phyloP scores from a whole-genome alignment of 306 rosid genomes.

The Cucurbita moschata region DNA sequence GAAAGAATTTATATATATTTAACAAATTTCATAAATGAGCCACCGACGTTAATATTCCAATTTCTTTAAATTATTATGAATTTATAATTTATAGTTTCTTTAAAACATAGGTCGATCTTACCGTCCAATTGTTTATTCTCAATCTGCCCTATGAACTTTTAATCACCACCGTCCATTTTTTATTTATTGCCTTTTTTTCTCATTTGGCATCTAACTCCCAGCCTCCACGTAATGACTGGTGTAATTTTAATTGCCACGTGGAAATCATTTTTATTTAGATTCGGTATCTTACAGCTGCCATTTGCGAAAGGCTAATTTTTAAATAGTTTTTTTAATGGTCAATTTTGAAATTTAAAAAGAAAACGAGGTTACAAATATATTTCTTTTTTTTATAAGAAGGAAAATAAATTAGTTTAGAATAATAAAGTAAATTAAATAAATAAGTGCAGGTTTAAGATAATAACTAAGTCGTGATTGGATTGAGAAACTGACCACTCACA shows the following conservation, averaged over 20 bases:
- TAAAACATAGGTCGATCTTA: too few species aligned
- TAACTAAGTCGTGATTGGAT: not conserved
- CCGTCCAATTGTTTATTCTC: not conserved
- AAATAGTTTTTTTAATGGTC: not conserved
- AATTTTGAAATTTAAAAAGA: not conserved
- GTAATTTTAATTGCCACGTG: not conserved
- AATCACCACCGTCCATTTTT: not conserved
- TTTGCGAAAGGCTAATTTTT: not conserved
- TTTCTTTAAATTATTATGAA: too few species aligned
- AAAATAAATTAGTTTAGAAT: not conserved
- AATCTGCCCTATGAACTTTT: not conserved
- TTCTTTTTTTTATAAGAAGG: not conserved
- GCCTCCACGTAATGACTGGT: not conserved
- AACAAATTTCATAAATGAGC: too few species aligned
- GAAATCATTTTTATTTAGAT: not conserved
- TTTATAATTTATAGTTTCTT: too few species aligned
- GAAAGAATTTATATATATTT: too few species aligned
- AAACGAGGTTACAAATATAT: not conserved
- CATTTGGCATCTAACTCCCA: not conserved
- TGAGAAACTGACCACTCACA: not conserved
- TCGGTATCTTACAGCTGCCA: slow-evolving; percentile 2
- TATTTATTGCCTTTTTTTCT: not conserved
- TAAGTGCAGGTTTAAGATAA: not conserved
- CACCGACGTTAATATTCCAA: too few species aligned
- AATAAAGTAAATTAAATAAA: not conserved